Conservation (phyloP, 2,329 filamentous ascomycete genomes). For the Alternaria angustiovoidea region DNA sequence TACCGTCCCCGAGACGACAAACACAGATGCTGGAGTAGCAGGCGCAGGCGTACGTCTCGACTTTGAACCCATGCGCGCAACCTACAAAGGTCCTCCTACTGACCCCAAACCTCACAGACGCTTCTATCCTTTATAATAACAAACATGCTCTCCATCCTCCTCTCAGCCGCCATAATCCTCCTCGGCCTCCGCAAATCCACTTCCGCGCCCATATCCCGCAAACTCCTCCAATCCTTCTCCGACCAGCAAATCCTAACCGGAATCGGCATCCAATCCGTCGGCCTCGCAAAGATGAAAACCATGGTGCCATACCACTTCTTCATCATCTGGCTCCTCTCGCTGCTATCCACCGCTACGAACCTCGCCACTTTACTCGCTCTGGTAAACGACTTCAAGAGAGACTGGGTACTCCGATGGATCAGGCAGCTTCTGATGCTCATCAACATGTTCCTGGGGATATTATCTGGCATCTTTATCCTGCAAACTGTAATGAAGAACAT, state of each 20-base stretch:
- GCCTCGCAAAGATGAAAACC: constrained; percentile 65
- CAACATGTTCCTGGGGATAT: constrained; percentile 67
- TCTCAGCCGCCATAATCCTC: constrained; percentile 66
- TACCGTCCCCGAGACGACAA: constrained; percentile 54
- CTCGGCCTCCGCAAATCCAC: constrained; percentile 60
- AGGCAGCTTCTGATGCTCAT: constrained; percentile 71
- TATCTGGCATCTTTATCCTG: constrained; percentile 66
- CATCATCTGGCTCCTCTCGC: constrained; percentile 72
- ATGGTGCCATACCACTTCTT: constrained; percentile 75
- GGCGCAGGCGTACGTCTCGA: constrained; percentile 61
- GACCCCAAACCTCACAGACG: constrained; percentile 46
- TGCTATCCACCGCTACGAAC: constrained; percentile 71
- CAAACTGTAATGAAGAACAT: constrained; percentile 63
- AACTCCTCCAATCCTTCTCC: constrained; percentile 70
- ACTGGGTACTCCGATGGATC: constrained; percentile 73
- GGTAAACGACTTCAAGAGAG: constrained; percentile 70
- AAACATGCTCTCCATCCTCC: constrained; percentile 63
- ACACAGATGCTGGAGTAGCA: constrained; percentile 66
- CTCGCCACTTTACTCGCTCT: constrained; percentile 71
- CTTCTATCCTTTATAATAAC: constrained; percentile 73
- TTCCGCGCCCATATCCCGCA: constrained; percentile 64
- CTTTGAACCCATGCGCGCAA: background rate
- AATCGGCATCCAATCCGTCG: constrained; percentile 72
- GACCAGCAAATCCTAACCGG: constrained; percentile 75
- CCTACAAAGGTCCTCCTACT: background rate